Base-by-base conservation (phyloP, 306 rosid species). In the Cicer bijugum region DNA sequence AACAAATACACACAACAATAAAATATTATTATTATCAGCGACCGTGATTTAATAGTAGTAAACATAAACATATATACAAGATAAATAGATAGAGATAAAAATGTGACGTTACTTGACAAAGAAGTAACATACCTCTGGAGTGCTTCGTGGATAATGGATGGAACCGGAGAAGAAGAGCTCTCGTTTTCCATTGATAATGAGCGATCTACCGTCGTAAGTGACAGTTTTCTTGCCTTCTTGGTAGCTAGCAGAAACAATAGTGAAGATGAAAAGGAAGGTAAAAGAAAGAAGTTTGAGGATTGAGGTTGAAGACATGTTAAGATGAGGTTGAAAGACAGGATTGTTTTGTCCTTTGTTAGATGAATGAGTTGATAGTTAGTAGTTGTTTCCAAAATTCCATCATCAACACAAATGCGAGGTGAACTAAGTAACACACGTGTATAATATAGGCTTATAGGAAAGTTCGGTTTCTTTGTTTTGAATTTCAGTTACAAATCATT, bases 91-190 rank as follows among this genome's bases (percentile, higher is more conserved):
- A 19, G 2, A 55, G 1, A 55, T 0, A 51, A 3, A 59, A 0
- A 59, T 33, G 2, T 23, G 42, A 55, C 67, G 77, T 70, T 50
- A 78, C 23, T 40, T 48, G 71, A 62, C 7, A 58, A 63, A 43
- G 42, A 61, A 74, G 62, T 15, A 71, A 71, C 51, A 3, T 85
- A 91, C 93, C 6, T 89, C 94, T 0, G 90, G 89, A 0, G 97
- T 82, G 75, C 96, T 89, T 37, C 97, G 87, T 0, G 98, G 51
- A 82, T 93, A 93, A 79, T 93, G 98, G 56, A 93, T 79, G 35
- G 98, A 91, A 23, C 97, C 98, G 0, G 98, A 93, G 80, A 83
- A 85, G 8, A 93, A 71, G 75, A 93, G 92, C 74, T 88, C 85
- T 2, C 86, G 74, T 71, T 45, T 86, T 12, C 98, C 98, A 75